Evolutionary conservation across 1,284 basidiomycete species (phyloP).

Genomic region (Irpex sp.): DNA sequence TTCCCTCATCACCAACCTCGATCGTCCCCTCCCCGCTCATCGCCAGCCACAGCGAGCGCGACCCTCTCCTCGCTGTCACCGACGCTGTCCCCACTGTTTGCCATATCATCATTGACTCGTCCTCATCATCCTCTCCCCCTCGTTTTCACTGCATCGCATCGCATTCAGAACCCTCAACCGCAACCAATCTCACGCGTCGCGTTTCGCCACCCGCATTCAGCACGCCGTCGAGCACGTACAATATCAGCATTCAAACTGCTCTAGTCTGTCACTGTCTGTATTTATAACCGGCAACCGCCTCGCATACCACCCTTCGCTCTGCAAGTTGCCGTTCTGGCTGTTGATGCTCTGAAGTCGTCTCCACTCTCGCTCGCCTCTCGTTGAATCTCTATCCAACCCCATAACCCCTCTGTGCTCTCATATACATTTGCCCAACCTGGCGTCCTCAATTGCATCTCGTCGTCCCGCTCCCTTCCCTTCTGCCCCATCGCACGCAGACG

Average conservation of each 20-base stretch:
- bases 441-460: slow-evolving; percentile 45
- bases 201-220: slow-evolving; percentile 19
- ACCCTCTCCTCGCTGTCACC: slow-evolving; percentile 25
- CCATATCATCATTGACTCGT: slow-evolving; percentile 7
- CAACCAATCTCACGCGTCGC: slow-evolving; percentile 31
- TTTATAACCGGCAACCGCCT: slow-evolving; percentile 25
- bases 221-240: slow-evolving; percentile 24
- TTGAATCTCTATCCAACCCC: slow-evolving; percentile 15
- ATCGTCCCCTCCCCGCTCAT: slow-evolving; percentile 17
- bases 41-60: slow-evolving; percentile 19
- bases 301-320: slow-evolving; percentile 26
- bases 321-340: slow-evolving; percentile 28
- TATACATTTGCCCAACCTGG: slow-evolving; percentile 54
- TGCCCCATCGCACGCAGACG: slow-evolving; percentile 51
- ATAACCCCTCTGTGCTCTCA: slow-evolving; percentile 20
- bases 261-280: slow-evolving; percentile 29
- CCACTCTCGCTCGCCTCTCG: slow-evolving; percentile 22
- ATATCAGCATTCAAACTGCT: slow-evolving; percentile 24
- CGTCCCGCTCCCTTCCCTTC: slow-evolving; percentile 30
- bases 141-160: slow-evolving; percentile 14
- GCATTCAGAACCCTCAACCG: slow-evolving; percentile 16
- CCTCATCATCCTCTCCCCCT: slow-evolving; percentile 16
- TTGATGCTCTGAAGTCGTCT: slow-evolving; percentile 31
- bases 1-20: slow-evolving; percentile 29
- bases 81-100: slow-evolving; percentile 20